These are phyloP conservation scores for Chaetoceros tenuissimus DNA, from an alignment of 108 stramenopile species.

Conservation along the genomic window DNA sequence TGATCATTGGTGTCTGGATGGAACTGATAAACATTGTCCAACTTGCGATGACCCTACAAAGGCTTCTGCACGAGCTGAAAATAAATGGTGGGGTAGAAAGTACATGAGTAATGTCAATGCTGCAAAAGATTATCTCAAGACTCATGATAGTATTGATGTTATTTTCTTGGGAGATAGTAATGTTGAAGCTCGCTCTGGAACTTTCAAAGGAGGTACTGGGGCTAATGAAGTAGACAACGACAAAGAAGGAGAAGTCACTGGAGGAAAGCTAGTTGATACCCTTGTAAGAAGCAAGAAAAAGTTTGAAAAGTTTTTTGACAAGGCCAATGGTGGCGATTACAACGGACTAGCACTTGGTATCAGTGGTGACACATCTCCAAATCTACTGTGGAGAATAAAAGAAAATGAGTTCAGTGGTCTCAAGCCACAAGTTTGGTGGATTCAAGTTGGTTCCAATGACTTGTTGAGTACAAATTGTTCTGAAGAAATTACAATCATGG, in stretches of 20 bases:
- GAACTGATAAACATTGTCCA: slow-evolving; percentile 19
- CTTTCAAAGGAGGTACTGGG: slow-evolving; percentile 6
- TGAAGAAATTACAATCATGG: slow-evolving; percentile 71
- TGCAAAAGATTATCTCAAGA: neutral
- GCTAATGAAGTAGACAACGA: neutral
- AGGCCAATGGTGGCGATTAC: slow-evolving; percentile 20
- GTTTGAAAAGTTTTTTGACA: slow-evolving; percentile 28
- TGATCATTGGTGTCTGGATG: slow-evolving; percentile 38
- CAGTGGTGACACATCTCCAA: slow-evolving; percentile 58
- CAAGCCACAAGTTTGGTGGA: slow-evolving; percentile 80
- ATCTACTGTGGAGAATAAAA: slow-evolving; percentile 35
- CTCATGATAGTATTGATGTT: slow-evolving; percentile 19
- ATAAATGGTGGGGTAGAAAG: slow-evolving; percentile 29
- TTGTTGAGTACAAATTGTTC: slow-evolving; percentile 65
- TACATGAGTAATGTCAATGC: slow-evolving; percentile 31
- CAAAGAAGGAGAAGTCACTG: slow-evolving; percentile 5
- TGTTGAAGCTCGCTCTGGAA: slow-evolving; percentile 32
- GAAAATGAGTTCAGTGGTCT: slow-evolving; percentile 54
- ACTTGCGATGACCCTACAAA: slow-evolving; percentile 33
- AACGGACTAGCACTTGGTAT: slow-evolving; percentile 38
- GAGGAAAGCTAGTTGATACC: neutral
- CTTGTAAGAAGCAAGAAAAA: slow-evolving; percentile 4
- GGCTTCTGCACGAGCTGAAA: slow-evolving; percentile 15
- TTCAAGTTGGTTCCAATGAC: slow-evolving; percentile 77
- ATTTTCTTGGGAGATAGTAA: slow-evolving; percentile 40